Evolutionary conservation across 305 asterid genomes (phyloP).

Genomic region (Fraxinus sp.): DNA sequence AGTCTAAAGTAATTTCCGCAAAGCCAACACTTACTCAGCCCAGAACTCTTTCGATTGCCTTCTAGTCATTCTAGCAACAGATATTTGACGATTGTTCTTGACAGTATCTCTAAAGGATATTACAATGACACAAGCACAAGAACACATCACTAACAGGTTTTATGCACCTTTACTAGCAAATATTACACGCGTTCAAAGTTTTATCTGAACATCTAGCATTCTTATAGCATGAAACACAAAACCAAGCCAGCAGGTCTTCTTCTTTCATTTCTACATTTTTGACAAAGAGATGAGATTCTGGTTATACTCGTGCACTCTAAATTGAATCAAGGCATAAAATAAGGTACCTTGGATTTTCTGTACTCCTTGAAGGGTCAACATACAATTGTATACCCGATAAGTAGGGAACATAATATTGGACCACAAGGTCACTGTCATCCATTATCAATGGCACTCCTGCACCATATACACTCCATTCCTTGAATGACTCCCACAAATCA

Average conservation of each 20-base stretch:
- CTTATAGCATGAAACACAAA: not conserved
- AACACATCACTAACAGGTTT: not conserved
- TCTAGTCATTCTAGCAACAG: not conserved
- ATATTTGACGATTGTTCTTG: not conserved
- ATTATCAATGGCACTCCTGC: conserved; percentile 85
- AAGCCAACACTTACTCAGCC: not conserved
- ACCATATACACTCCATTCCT: conserved; percentile 98
- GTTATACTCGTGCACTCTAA: not conserved
- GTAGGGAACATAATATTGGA: not conserved
- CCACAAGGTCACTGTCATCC: not conserved
- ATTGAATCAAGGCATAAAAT: conserved; percentile 17
- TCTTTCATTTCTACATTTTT: not conserved
- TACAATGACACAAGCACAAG: not conserved
- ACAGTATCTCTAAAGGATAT: not conserved
- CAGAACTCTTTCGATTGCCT: not conserved
- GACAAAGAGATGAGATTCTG: not conserved
- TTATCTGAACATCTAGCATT: not conserved
- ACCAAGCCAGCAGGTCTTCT: not conserved
- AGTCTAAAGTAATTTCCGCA: not conserved
- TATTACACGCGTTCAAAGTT: not conserved
- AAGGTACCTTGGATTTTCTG: conserved; percentile 63
- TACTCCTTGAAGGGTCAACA: conserved; percentile 54
- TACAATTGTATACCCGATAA: not conserved
- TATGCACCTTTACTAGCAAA: not conserved
- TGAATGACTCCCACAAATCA: conserved; percentile 89